These are phyloP conservation scores for Aspergillus clavatus DNA, from an alignment of 2,329 filamentous ascomycete genomes.

Conservation along the genomic window DNA sequence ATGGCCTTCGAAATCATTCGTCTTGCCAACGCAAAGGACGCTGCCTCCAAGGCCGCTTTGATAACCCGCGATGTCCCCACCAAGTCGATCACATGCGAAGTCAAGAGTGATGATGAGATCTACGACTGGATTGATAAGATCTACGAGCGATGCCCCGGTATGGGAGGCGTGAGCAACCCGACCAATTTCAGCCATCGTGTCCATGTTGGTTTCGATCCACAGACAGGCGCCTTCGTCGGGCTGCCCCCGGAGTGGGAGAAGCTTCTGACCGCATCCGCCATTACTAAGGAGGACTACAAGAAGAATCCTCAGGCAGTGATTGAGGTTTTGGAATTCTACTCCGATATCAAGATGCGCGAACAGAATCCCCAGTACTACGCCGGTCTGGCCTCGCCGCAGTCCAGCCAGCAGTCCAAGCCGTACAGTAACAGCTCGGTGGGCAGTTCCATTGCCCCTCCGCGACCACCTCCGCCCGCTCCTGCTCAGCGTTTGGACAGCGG, in stretches of 20 bases:
- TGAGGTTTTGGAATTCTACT: conserved; percentile 66
- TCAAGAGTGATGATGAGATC: conserved; percentile 92
- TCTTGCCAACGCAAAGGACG: conserved; percentile 55
- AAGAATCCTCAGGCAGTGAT: conserved; percentile 81
- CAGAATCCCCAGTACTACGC: conserved; percentile 58
- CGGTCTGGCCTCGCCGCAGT: conserved; percentile 60
- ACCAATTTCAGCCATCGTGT: conserved; percentile 97
- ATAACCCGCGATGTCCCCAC: conserved; percentile 74
- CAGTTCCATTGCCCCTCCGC: conserved; percentile 61
- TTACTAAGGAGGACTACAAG: conserved; percentile 98
- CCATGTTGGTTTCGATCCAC: conserved; percentile 94
- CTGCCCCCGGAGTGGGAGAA: conserved; percentile 96
- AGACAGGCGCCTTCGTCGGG: conserved; percentile 91
- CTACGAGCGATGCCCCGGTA: conserved; percentile 91
- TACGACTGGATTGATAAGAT: conserved; percentile 99
- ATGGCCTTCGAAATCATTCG: conserved; percentile 93
- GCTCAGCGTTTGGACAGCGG: conserved; percentile 43
- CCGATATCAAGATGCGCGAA: conserved; percentile 61
- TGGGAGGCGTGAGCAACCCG: conserved; percentile 97
- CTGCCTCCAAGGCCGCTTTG: conserved; percentile 61
- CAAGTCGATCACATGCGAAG: conserved; percentile 82
- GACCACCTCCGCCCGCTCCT: conserved; percentile 56
- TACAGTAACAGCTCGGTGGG: conserved; percentile 49
- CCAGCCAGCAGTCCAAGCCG: conserved; percentile 45
- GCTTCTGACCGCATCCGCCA: conserved; percentile 88